Evolutionary conservation across 371 early-diverging fungal genomes (phyloP), one percentile per base, ranked within the genome.

Genomic region (Actinomucor elegans): DNA sequence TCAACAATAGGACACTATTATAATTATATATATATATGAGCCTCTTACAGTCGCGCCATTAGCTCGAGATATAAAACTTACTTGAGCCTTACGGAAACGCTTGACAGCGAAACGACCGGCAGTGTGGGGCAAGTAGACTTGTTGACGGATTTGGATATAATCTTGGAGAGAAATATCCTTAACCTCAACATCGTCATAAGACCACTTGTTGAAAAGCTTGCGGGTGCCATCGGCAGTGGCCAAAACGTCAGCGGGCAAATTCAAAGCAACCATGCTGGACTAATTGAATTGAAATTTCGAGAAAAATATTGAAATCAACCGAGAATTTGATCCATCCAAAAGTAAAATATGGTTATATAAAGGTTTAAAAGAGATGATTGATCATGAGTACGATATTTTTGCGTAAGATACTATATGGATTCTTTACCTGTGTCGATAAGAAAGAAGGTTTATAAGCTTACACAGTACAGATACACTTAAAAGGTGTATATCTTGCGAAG

Each of bases 1-100:
- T 99, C 99, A 58, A 98, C 96, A 61, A 99, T 92, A 60, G 99
- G 99, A 87, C 99, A 98, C 91, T 93, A 69, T n/a, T n/a, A n/a
- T n/a, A n/a, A n/a, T n/a, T n/a, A n/a, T n/a, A n/a, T n/a, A n/a
- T n/a, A n/a, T 33, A 33, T 0, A 33, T 18, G 23, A 61, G 7
- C 18, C 46, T 38, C 24, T 12, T 34, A 45, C 9, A 5, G 8
- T 36, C 1, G 36, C 8, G 11, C 35, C 14, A 23, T 4, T 24
- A 14, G n/a, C 9, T 41, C 11, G 21, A 11, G 0, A 5, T 14
- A 34, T 34, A 0, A 3, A 10, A 26, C 34, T 57, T 78, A 89
- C 87, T 73, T 92, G 96, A 62, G 96, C 96, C 91, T 98, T 98
- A 75, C 98, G 88, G 92, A 98, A 98, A 73, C 94, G 84, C 88